Conservation (phyloP, 306 rosid species). For the Argentina anserina region DNA sequence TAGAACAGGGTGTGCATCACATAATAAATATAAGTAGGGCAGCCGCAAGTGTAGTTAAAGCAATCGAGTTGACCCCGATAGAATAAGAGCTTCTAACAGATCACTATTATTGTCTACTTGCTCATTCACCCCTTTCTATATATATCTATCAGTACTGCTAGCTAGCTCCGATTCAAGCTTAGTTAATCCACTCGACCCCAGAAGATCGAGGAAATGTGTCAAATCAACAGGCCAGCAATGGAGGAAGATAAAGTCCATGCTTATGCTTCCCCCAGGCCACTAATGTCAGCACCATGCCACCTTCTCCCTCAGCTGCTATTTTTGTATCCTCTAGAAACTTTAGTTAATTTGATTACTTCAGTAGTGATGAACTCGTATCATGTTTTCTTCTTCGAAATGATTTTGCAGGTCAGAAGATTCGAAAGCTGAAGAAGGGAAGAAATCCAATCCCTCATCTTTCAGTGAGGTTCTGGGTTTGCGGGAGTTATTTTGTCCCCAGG, state of each 20-base stretch:
- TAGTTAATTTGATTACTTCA: background rate
- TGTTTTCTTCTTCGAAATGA: background rate
- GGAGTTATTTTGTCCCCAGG: constrained; percentile 28
- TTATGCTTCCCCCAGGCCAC: background rate
- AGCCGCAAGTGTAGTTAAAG: constrained; percentile 22
- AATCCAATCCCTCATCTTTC: constrained; percentile 13
- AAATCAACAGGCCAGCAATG: background rate
- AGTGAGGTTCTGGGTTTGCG: constrained; percentile 31
- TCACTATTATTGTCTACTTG: background rate
- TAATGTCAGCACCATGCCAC: constrained; percentile 2
- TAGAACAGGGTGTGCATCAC: background rate
- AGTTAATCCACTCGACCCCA: background rate
- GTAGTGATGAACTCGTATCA: background rate
- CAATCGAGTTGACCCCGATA: no score
- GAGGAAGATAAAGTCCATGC: constrained; percentile 16
- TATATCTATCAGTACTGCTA: background rate
- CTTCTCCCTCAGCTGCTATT: background rate
- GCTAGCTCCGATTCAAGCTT: background rate
- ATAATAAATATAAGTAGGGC: constrained; percentile 2
- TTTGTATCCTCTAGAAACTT: background rate
- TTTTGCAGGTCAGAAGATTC: constrained; percentile 25
- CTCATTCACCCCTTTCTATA: background rate
- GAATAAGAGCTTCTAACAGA: background rate
- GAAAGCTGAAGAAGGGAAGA: constrained; percentile 22
- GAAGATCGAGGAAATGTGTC: background rate